Percentiles rank a stretch among this genome's conserved stretches.
Evolutionary conservation across 352 stramenopile genomes (phyloP).

Genomic region (Blastocystis sp.): DNA sequence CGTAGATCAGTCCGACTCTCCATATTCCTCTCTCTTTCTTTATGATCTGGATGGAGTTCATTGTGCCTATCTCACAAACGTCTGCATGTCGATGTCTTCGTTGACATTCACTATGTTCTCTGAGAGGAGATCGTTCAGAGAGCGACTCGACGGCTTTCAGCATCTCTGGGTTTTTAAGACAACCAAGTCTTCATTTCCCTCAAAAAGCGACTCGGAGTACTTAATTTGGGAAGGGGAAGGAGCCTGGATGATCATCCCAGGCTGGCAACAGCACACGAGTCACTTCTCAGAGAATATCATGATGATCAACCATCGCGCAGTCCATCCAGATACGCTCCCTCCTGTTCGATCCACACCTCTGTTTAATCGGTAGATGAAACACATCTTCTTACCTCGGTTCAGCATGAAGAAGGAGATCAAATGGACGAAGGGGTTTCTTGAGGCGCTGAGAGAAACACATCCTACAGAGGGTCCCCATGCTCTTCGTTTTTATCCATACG

Average conservation of each 20-base stretch:
- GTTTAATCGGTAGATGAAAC: constrained; percentile 14
- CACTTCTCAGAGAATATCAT: constrained; percentile 56
- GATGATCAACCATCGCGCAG: constrained; percentile 47
- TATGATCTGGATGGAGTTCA: constrained; percentile 24
- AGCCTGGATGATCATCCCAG: constrained; percentile 60
- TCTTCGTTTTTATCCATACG: background rate
- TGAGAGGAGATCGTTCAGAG: background rate
- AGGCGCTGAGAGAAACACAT: constrained; percentile 25
- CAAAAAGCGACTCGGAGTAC: background rate
- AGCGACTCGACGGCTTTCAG: constrained; percentile 17
- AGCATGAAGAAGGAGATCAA: constrained; percentile 17
- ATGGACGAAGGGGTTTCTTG: constrained; percentile 46
- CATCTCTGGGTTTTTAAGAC: constrained; percentile 18
- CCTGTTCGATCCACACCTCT: background rate
- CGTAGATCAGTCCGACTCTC: background rate
- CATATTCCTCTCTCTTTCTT: background rate
- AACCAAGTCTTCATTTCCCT: background rate
- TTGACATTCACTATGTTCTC: background rate
- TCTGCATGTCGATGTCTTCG: background rate
- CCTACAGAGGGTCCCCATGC: background rate
- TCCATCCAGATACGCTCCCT: background rate
- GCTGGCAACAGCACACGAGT: constrained; percentile 35
- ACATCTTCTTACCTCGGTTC: constrained; percentile 32
- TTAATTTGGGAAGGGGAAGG: background rate
- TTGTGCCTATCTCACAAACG: background rate